Evolutionary conservation across 768 basidiomycete species (phyloP), one percentile per base, ranked within the genome.

Genomic region (Lactarius tabidus): DNA sequence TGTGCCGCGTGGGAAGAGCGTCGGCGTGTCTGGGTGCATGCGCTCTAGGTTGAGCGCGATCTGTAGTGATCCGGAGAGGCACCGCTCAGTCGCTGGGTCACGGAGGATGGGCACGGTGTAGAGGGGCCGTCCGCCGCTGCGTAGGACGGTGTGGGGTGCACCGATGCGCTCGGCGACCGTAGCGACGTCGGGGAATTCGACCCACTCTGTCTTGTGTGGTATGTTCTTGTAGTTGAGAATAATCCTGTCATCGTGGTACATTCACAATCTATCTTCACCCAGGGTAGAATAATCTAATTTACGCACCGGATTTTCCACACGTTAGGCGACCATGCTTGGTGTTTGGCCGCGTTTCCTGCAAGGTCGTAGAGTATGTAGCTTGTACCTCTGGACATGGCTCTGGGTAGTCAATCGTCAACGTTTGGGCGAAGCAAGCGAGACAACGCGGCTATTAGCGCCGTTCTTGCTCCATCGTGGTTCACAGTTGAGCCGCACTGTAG

Each of bases 141-240:
- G 72, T n/a, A 57, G 71, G 18, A 45, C 52, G 0, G 78, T 80
- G 14, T 81, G 77, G 1, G 70, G 61, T 2, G 79, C 77, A 1
- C 79, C 78, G 26, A 79, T 63, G 60, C 78, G 73, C 61, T 75
- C 75, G 70, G 72, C 72, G 54, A 72, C 68, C 0, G 58, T 31
- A 58, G 73, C 78, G 58, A 87, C 80, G 59, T 85, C 81, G 3
- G 80, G 80, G 65, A 77, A 82, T 63, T 85, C 83, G 60, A 85
- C 71, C 79, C 81, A 83, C 53, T 79, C 76, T 5, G 83, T 84
- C 68, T 75, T 78, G 73, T 81, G 81, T 1, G 78, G 70, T 28
- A 80, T 54, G 29, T 72, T 71, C 67, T 82, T 81, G 72, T 75
- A 73, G 64, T 80, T 79, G 59, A 80, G 69, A 8, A 76, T 75